Evolutionary conservation across 805 yeast species (phyloP), one percentile per base, ranked within the genome.

Genomic region (Kluyveromyces nonfermentans): DNA sequence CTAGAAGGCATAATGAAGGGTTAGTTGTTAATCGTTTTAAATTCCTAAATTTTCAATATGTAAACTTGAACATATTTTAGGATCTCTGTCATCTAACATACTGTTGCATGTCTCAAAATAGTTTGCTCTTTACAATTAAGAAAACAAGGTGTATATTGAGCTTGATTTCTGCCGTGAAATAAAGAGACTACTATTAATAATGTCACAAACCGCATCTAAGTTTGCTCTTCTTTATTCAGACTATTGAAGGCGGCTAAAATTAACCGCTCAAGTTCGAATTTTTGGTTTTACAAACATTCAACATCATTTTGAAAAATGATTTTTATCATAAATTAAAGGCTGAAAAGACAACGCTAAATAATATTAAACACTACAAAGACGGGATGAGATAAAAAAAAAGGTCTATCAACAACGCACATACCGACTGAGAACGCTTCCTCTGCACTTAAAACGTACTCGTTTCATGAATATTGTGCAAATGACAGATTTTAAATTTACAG

Each of bases 311-410:
- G 39, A 36, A 36, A 36, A 36, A 43, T 37, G 46, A 33, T 46
- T 39, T n/a, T 39, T 35, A 45, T 43, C 44, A 43, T 46, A 42
- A 33, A 39, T 39, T 40, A 42, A 25, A 46, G 37, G 39, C 46
- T 46, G 40, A 37, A 46, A 33, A 31, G 30, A 33, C 37, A 39
- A 36, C 36, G 38, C 35, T 37, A 46, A 34, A 46, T 33, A 35
- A 46, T 46, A 46, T 31, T 40, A 38, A 32, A 31, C 40, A 41
- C 34, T 40, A 46, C 45, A 37, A 33, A 38, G 41, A 28, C 41
- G 34, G 41, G 34, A 38, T 38, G 31, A 22, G 15, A 30, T 28
- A 21, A 16, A 18, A 38, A n/a, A 33, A 18, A 33, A 33, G 19
- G 30, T 25, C 30, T 25, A 25, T 25, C 30, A 25, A 25, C 30